Base-by-base conservation (phyloP, 2,329 filamentous ascomycete species). In the Penicillium sp. region DNA sequence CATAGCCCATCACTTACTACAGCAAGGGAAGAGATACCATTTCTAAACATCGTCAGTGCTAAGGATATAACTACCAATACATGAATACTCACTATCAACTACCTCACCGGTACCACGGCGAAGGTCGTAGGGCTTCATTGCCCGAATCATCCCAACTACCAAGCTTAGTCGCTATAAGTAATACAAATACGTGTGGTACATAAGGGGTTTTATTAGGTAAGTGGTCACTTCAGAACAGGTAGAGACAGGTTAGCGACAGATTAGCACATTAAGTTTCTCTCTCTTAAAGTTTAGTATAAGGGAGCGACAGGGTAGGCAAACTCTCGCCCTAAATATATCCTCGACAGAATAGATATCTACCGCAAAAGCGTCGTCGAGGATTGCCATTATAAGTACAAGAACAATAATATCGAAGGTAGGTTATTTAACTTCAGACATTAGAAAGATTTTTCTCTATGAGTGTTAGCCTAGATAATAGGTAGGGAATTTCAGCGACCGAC, bases 1-100 rank as follows among this genome's bases (percentile, higher is more conserved):
- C 54, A 24, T 58, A 47, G 13, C 59, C 59, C 26, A 61, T 61
- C 2, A 61, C 54, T 40, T 61, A 55, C 33, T 61, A 19, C 13
- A 61, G 38, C 59, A 61, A 61, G 9, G 59, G 59, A 22, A 61
- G 55, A 10, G 59, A 61, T 58, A 38, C 47, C 26, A 47, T 57
- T 44, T 58, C 51, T 60, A 22, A 60, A 40, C 19, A 45, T 19
- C 19, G 42, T 45, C n/a, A 45, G 42, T 45, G n/a, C 42, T 45
- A 9, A 45, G 22, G 22, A 4, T 22, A 12, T 45, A 7, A 24
- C 42, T 10, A 19, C n/a, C 22, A 45, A 45, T 19, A 17, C n/a
- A 45, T 24, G 8, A 24, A 17, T 8, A 45, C 42, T 45, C 22
- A 45, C 42, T 45, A 17, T 45, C n/a, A 24, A 45, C 42, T 19